phyloP scores from a whole-genome alignment of 805 yeast species.

The Jamesozyma gamospora region DNA sequence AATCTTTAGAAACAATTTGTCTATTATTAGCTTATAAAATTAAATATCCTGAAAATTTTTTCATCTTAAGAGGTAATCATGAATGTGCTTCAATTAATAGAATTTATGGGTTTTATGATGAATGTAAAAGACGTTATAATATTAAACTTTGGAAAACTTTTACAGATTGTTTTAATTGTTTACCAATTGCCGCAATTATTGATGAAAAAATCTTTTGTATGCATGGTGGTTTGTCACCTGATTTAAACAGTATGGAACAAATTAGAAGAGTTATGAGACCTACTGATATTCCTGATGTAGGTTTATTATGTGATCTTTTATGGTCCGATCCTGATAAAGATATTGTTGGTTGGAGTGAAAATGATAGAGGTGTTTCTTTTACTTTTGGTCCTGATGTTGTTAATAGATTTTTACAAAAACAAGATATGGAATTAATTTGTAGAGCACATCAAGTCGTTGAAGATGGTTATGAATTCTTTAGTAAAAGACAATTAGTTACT shows the following conservation, averaged over 20 bases:
- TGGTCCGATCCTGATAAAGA: constrained; percentile 99
- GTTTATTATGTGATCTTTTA: constrained; percentile 86
- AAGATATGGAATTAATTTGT: constrained; percentile 95
- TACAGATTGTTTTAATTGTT: constrained; percentile 96
- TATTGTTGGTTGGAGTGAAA: constrained; percentile 97
- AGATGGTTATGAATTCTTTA: constrained; percentile 96
- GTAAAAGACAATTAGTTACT: constrained; percentile 92
- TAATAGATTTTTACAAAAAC: constrained; percentile 89
- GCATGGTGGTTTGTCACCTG: constrained; percentile 99
- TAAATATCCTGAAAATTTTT: constrained; percentile 96
- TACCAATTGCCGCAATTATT: constrained; percentile 96
- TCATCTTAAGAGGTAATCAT: constrained; percentile 94
- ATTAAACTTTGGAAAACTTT: constrained; percentile 98
- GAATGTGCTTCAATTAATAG: constrained; percentile 97
- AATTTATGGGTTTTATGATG: constrained; percentile 96
- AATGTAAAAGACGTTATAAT: constrained; percentile 95
- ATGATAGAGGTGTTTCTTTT: constrained; percentile 97
- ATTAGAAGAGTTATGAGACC: constrained; percentile 99
- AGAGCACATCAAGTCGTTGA: constrained; percentile 99
- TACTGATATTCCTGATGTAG: constrained; percentile 97
- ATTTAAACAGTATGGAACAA: constrained; percentile 95
- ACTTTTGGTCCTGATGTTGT: constrained; percentile 99
- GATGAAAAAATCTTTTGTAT: constrained; percentile 96
- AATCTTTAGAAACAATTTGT: constrained; percentile 92
- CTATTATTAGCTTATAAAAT: constrained; percentile 89